phyloP scores from a whole-genome alignment of 2,329 filamentous ascomycete species.

The Cytospora schulzeri region DNA sequence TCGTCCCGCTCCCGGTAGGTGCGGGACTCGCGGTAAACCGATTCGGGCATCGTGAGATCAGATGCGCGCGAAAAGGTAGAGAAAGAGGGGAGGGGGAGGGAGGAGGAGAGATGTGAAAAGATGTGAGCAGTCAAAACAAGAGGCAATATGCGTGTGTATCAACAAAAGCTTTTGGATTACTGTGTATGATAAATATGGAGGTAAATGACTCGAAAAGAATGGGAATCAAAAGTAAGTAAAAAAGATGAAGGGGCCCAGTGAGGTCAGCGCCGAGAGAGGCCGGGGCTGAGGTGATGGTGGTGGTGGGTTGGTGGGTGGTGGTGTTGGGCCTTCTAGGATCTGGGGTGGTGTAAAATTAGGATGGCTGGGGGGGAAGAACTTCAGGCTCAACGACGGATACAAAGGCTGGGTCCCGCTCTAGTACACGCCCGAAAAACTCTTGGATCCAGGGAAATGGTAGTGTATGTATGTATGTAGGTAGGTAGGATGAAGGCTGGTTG shows the following conservation, averaged over 20 bases:
- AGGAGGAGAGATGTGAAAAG: background rate
- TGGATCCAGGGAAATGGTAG: no score
- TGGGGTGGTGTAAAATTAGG: slow-evolving; percentile 23
- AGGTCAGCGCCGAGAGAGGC: slow-evolving; percentile 16
- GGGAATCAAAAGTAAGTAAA: slow-evolving; percentile 8
- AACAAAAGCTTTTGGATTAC: slow-evolving; percentile 5
- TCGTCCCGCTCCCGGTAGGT: slow-evolving; percentile 38
- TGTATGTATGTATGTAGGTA: background rate
- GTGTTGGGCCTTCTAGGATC: slow-evolving; percentile 4
- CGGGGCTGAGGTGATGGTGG: slow-evolving; percentile 4
- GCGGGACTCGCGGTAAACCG: slow-evolving; percentile 40
- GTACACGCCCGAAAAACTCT: background rate
- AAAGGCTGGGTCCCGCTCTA: background rate
- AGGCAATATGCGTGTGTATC: background rate
- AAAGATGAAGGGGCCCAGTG: slow-evolving; percentile 6
- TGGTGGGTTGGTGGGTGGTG: slow-evolving; percentile 1
- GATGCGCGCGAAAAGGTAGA: slow-evolving; percentile 16
- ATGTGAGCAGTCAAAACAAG: background rate
- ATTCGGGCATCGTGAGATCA: slow-evolving; percentile 34
- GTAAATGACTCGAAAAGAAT: slow-evolving; percentile 10
- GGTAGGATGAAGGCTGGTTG: slow-evolving; percentile 10
- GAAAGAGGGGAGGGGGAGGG: background rate
- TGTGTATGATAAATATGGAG: slow-evolving; percentile 8
- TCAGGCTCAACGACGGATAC: slow-evolving; percentile 16
- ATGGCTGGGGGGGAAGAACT: slow-evolving; percentile 19